phyloP scores from a whole-genome alignment of 352 stramenopile species.

The Thalassiosira ordinaria region DNA sequence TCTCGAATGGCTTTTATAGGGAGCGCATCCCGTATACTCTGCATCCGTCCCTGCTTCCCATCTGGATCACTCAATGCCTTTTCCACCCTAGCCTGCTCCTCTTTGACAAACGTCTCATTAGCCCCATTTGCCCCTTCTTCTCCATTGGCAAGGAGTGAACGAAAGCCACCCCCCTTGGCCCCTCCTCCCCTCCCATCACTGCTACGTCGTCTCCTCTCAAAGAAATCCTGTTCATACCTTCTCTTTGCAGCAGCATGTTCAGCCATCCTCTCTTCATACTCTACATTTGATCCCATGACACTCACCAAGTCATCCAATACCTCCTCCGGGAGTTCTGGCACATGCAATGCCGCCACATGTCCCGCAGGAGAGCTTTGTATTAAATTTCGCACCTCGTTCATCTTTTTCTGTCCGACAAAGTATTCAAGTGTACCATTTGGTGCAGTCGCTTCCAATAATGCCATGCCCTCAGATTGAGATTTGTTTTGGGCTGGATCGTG shows the following conservation, averaged over 20 bases:
- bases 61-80: slow-evolving; percentile 27
- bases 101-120: slow-evolving; percentile 27
- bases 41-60: slow-evolving; percentile 27
- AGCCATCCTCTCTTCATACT: slow-evolving; percentile 19
- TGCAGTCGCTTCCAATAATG: neutral
- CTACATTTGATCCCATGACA: slow-evolving; percentile 3
- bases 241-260: slow-evolving; percentile 2
- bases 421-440: slow-evolving; percentile 9
- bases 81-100: slow-evolving; percentile 26
- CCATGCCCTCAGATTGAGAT: too few species aligned
- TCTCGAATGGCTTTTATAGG: slow-evolving; percentile 25
- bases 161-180: neutral
- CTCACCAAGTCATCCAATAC: slow-evolving; percentile 11
- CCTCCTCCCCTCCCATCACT: neutral
- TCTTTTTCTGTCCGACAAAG: slow-evolving; percentile 17
- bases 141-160: neutral
- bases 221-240: slow-evolving; percentile 14
- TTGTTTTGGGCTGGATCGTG: too few species aligned
- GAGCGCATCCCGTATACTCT: slow-evolving; percentile 15
- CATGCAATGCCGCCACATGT: slow-evolving; percentile 25
- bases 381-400: slow-evolving; percentile 16
- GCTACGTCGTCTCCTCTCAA: neutral
- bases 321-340: slow-evolving; percentile 26
- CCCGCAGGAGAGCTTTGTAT: slow-evolving; percentile 20
- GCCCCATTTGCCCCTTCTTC: neutral